A percentile compares a stretch with the other conserved stretches of the same genome.
phyloP scores from a whole-genome alignment of 371 early-diverging fungal species.

The Haplosporangium sp. region DNA sequence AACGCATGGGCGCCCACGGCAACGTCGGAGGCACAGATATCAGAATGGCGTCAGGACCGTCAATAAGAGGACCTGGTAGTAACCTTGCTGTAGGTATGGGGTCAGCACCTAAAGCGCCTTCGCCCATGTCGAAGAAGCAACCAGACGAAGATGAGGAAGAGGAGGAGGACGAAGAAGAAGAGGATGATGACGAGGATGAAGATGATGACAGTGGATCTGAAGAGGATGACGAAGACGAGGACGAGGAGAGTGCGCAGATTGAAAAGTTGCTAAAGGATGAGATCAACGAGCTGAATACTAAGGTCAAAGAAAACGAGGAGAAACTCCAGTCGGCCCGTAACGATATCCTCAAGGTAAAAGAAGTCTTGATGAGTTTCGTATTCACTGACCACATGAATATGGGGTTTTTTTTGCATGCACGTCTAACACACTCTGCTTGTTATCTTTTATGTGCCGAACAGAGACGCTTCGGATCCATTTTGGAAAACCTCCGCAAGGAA shows the following conservation, averaged over 20 bases:
- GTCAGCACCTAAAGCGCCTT: neutral
- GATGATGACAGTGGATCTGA: constrained; percentile 42
- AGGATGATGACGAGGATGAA: constrained; percentile 46
- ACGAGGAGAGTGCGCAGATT: constrained; percentile 48
- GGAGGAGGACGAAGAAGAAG: constrained; percentile 37
- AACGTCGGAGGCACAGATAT: neutral
- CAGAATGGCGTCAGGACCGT: neutral
- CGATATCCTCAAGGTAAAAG: constrained; percentile 59
- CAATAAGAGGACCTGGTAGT: constrained; percentile 8
- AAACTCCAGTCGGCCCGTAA: constrained; percentile 66
- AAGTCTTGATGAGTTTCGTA: neutral
- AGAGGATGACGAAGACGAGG: constrained; percentile 35
- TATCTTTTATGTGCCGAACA: neutral
- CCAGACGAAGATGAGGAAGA: constrained; percentile 37
- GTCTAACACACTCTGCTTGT: neutral
- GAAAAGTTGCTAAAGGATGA: constrained; percentile 64
- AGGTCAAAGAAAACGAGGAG: constrained; percentile 56
- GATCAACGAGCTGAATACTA: constrained; percentile 61
- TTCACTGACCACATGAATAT: neutral
- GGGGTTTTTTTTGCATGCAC: neutral
- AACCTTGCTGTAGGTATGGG: neutral
- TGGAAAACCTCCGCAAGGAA: constrained; percentile 51
- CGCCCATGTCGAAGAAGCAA: too few relatives aligned
- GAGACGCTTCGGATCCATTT: constrained; percentile 41
- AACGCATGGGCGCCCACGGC: neutral